Percentiles rank a stretch among this genome's conserved stretches.
Evolutionary conservation across 164 flowering plant species (phyloP).

Genomic region (Vitis riparia): DNA sequence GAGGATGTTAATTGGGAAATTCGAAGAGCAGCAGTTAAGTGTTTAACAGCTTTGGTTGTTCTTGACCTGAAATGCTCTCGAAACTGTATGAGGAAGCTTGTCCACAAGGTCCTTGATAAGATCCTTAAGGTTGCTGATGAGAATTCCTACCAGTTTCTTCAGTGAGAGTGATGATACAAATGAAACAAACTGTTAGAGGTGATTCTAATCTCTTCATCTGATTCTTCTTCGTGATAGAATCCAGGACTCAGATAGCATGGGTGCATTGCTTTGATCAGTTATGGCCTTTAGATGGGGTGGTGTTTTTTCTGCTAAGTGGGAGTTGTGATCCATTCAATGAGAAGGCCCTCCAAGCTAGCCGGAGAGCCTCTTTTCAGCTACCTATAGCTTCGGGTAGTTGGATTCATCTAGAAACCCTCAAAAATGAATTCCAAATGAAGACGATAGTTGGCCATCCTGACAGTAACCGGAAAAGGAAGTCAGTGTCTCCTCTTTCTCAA

Average conservation of each 20-base stretch:
- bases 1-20: no score
- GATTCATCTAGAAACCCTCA: constrained; percentile 55
- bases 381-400: constrained; percentile 80
- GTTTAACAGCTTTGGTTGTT: no score
- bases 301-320: constrained; percentile 76
- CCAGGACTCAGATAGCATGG: constrained; percentile 98
- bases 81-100: no score
- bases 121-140: constrained; percentile 33
- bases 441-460: constrained; percentile 80
- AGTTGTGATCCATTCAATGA: constrained; percentile 96
- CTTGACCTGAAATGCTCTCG: no score
- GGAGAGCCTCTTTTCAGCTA: constrained; percentile 89
- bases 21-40: no score
- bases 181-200: constrained; percentile 33
- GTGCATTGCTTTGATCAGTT: constrained; percentile 84
- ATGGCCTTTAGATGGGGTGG: constrained; percentile 95
- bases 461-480: constrained; percentile 12
- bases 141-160: constrained; percentile 57
- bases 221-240: constrained; percentile 87
- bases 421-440: constrained; percentile 50
- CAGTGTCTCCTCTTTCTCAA: constrained; percentile 41
- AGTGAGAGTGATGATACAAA: constrained; percentile 29
- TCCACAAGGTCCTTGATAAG: no score
- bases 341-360: constrained; percentile 81
- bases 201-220: constrained; percentile 63